Evolutionary conservation across 2,329 filamentous ascomycete species (phyloP), one percentile per base, ranked within the genome.

Genomic region (Venturia nashicola): DNA sequence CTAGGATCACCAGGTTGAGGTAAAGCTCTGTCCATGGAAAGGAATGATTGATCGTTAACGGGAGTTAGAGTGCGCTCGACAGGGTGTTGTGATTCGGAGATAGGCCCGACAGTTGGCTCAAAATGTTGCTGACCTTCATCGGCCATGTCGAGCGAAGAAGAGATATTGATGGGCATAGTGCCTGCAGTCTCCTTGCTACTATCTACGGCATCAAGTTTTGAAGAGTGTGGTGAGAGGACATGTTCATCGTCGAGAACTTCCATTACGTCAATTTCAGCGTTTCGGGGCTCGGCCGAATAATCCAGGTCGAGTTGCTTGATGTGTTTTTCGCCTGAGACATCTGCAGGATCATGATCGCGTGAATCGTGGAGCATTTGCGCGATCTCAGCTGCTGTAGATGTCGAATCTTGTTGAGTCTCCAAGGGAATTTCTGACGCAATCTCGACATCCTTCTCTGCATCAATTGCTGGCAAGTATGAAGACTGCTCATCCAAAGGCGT

Each of bases 311-410:
- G 18, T 34, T 57, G 14, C 51, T 57, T 36, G 6, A 36, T 11
- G 39, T 27, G 18, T 20, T n/a, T n/a, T 43, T 61, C 20, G 42
- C 11, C 36, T 27, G 16, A 1, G 18, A 27, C 27, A 36, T 43
- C n/a, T 61, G 51, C 51, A 34, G 14, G 32, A 14, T 36, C 14
- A n/a, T 8, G 14, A 36, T 57, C 51, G 8, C 5, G 34, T 8
- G 27, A 34, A 34, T 43, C 59, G n/a, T 42, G n/a, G 5, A 62
- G 43, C 60, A 62, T 62, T 18, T 43, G 40, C 14, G 43, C 42
- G 18, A 62, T 62, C 34, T 62, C 60, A 23, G 60, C 60, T 46
- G 60, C 60, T 5, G 60, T 62, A n/a, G 59, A 43, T 16, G 39
- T 61, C 36, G 59, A 42, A n/a, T 39, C 59, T 61, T 39, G 59